Evolutionary conservation across 2,329 filamentous ascomycete genomes (phyloP), one percentile per base, ranked within the genome.

Genomic region (Neopestalotiopsis clavispora): DNA sequence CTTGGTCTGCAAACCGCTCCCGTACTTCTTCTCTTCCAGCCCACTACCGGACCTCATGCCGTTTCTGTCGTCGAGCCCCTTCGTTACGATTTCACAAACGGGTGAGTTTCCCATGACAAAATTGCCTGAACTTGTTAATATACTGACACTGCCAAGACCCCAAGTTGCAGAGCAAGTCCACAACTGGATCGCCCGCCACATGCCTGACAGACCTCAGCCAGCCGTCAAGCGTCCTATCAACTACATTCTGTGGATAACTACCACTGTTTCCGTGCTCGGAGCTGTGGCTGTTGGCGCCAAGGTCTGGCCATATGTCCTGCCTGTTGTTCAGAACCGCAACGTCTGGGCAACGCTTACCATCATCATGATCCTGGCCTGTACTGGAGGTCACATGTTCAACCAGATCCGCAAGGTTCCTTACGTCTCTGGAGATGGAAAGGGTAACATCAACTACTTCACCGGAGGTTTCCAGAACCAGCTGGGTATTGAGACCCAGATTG

Each of bases 341-440:
- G 83, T 98, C 20, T 99, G 96, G 96, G 95, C 95, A 30, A 94
- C 93, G 28, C 82, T 97, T 76, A 97, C 93, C 80, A 84, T 99
- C 74, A 94, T 98, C 76, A 86, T 91, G 14, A 95, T 99, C 71
- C 88, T 99, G 57, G 86, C 98, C 69, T 99, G 98, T 83, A 98
- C 92, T 61, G 96, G 93, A 75, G 97, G 96, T 52, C 95, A 98
- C 82, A 99, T 99, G 97, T 99, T 97, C 87, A 99, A 98, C 81
- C 95, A 98, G 78, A 99, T 99, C 78, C 90, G 97, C 75, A 95
- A 96, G 80, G 94, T 97, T 2, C 96, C 96, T 2, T 99, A 99
- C 75, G 94, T 98, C 40, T 87, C 90, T 57, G 93, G 92, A 57
- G 91, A 98, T 78, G 94, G 94, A 49, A 90, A 88, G 67, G 96